phyloP scores from a whole-genome alignment of 352 stramenopile genomes.

The Globisporangium polare region DNA sequence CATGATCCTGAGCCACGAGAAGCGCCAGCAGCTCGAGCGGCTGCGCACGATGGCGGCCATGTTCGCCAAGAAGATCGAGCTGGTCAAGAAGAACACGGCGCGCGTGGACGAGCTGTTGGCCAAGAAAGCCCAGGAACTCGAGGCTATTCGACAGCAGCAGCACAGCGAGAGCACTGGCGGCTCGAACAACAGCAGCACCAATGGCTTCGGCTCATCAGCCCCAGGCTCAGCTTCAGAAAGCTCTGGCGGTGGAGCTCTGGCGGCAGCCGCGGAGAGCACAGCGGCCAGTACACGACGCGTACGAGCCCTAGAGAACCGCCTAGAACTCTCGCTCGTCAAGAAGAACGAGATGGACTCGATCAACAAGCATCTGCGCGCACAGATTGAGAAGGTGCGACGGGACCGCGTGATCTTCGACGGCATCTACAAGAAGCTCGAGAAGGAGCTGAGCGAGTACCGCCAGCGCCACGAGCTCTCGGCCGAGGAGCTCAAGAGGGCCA shows the following conservation, averaged over 20 bases:
- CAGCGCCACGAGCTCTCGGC: constrained; percentile 40
- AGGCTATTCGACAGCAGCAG: constrained; percentile 35
- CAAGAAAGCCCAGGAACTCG: constrained; percentile 46
- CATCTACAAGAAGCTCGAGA: constrained; percentile 86
- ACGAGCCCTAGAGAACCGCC: constrained; percentile 61
- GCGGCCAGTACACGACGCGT: constrained; percentile 44
- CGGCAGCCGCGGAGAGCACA: constrained; percentile 25
- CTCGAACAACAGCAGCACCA: background rate
- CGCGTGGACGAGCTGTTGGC: constrained; percentile 44
- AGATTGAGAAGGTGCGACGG: constrained; percentile 64
- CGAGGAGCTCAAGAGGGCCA: constrained; percentile 39
- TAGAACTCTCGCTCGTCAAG: constrained; percentile 74
- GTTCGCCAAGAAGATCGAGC: constrained; percentile 49
- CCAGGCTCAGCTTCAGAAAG: constrained; percentile 3
- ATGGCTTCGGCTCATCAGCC: constrained; percentile 8
- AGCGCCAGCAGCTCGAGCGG: constrained; percentile 48
- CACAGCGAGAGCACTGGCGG: constrained; percentile 7
- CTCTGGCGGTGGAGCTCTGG: constrained; percentile 1
- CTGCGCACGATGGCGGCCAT: constrained; percentile 45
- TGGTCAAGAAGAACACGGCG: constrained; percentile 33
- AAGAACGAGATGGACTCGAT: constrained; percentile 81
- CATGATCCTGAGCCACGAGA: constrained; percentile 46
- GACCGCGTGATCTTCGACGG: constrained; percentile 77
- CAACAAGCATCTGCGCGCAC: constrained; percentile 69
- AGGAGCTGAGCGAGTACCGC: constrained; percentile 53